Conservation (phyloP, 2,329 filamentous ascomycete genomes). For the Aspergillus fijiensis region DNA sequence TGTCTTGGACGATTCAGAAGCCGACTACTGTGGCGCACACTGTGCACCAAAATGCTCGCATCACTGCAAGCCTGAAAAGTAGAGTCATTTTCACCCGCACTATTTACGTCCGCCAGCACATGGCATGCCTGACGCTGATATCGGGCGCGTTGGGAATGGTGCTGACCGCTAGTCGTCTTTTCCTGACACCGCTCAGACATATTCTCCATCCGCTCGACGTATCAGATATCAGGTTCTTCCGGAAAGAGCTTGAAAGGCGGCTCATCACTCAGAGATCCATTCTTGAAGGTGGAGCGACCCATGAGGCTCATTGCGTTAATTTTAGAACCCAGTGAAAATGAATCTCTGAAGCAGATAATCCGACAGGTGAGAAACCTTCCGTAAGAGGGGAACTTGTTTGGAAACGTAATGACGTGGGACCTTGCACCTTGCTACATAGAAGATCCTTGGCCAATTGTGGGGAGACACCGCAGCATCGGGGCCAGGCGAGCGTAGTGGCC, state of each 20-base stretch:
- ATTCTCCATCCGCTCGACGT: background rate
- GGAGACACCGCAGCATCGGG: background rate
- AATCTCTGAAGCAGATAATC: background rate
- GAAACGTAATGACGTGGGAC: background rate
- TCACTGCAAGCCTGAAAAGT: background rate
- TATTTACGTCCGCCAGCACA: background rate
- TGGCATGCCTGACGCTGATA: conserved; percentile 1
- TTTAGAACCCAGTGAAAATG: background rate
- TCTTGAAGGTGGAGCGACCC: background rate
- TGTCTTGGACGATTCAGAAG: background rate
- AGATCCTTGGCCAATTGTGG: background rate
- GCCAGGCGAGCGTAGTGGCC: background rate
- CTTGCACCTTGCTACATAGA: background rate
- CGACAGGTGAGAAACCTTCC: background rate
- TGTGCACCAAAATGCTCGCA: background rate
- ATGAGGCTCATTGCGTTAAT: background rate
- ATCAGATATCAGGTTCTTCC: background rate
- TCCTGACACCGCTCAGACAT: conserved; percentile 5
- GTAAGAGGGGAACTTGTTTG: background rate
- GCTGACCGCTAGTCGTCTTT: conserved; percentile 3
- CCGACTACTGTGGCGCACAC: background rate
- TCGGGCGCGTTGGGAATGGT: background rate
- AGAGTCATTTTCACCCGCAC: background rate
- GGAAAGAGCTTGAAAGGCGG: background rate
- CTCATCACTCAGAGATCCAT: background rate